phyloP scores from a whole-genome alignment of 805 yeast species.

The Metschnikowia bowlesiae region DNA sequence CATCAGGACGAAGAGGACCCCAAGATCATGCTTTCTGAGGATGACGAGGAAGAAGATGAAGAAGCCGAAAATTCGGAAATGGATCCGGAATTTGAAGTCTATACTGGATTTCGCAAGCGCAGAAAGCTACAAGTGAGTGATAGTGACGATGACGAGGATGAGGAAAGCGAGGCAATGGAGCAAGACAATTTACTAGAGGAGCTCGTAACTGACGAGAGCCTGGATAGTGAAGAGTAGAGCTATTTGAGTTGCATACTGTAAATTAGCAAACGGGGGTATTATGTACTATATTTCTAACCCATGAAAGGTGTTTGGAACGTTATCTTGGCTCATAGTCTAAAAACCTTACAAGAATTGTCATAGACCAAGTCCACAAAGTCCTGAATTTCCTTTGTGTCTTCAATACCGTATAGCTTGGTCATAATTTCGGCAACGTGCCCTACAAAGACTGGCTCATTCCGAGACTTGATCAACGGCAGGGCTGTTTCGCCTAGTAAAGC shows the following conservation, averaged over 20 bases:
- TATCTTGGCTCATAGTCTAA: constrained; percentile 13
- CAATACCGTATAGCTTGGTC: constrained; percentile 28
- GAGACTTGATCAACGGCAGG: constrained; percentile 61
- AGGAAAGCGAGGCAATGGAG: constrained; percentile 10
- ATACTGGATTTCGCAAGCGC: background rate
- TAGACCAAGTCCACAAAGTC: constrained; percentile 33
- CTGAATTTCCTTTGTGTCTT: constrained; percentile 25
- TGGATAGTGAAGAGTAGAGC: background rate
- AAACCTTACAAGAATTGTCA: constrained; percentile 32
- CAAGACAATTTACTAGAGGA: constrained; percentile 3
- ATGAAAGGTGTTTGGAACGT: background rate
- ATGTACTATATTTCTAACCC: background rate
- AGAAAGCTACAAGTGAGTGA: constrained; percentile 7
- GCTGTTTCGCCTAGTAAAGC: constrained; percentile 24
- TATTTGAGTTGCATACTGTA: background rate
- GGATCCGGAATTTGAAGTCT: constrained; percentile 10
- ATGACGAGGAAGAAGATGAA: background rate
- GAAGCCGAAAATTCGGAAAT: constrained; percentile 1
- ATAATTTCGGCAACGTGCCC: constrained; percentile 67
- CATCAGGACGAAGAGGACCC: constrained; percentile 7
- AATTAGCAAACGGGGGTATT: background rate
- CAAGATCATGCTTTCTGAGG: constrained; percentile 5
- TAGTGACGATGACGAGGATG: constrained; percentile 14
- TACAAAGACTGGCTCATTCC: constrained; percentile 90
- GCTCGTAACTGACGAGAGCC: background rate